phyloP scores from a whole-genome alignment of 169 alveolate species.

The Eimeria tenella region DNA sequence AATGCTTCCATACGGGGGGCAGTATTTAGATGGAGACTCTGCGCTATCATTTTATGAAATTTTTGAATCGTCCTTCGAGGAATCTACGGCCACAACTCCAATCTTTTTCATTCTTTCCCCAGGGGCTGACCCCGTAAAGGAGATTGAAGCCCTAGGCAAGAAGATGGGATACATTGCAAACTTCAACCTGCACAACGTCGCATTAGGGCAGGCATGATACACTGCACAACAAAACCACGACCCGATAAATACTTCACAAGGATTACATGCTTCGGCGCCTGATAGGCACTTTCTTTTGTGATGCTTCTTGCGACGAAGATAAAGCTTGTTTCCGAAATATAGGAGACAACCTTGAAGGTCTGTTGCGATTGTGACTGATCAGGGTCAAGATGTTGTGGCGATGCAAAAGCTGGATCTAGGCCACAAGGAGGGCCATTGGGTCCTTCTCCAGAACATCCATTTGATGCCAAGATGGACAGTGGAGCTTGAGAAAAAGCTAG shows the following conservation, averaged over 20 bases:
- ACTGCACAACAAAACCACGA: too few relatives aligned
- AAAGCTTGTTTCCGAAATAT: too few relatives aligned
- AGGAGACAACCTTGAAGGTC: background rate
- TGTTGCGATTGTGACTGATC: conserved; percentile 80
- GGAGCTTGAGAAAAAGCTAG: conserved; percentile 93
- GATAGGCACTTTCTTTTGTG: too few relatives aligned
- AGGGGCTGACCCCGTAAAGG: conserved; percentile 95
- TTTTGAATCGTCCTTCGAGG: conserved; percentile 90
- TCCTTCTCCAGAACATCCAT: conserved; percentile 95
- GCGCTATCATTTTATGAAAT: conserved; percentile 93
- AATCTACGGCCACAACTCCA: conserved; percentile 93
- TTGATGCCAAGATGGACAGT: conserved; percentile 93
- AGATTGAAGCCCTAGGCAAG: conserved; percentile 92
- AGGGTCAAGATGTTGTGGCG: conserved; percentile 95
- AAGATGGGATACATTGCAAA: conserved; percentile 88
- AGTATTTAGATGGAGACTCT: conserved; percentile 94
- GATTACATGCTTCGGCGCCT: too few relatives aligned
- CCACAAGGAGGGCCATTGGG: conserved; percentile 93
- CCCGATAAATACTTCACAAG: too few relatives aligned
- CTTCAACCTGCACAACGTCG: conserved; percentile 94
- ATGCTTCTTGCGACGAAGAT: too few relatives aligned
- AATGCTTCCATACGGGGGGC: conserved; percentile 95
- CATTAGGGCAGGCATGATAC: conserved; percentile 89
- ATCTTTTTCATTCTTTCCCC: conserved; percentile 95
- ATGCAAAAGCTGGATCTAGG: conserved; percentile 89